Conservation (phyloP, 2,329 filamentous ascomycete genomes). For the Talaromyces sp. region DNA sequence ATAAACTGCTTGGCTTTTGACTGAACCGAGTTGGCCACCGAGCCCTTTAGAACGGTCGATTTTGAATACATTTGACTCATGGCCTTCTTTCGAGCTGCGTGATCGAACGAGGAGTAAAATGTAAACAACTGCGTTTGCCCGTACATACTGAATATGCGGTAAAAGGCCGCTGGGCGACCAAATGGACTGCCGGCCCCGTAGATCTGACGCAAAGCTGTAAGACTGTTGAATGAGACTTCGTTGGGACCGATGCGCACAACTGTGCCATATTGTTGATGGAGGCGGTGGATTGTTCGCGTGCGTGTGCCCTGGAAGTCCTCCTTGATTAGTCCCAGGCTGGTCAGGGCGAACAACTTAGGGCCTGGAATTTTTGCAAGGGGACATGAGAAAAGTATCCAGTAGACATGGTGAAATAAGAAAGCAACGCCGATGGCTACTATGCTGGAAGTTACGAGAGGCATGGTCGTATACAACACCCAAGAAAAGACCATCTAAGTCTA, state of each 20-base stretch:
- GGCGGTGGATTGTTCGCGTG: constrained; percentile 1
- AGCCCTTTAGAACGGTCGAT: neutral
- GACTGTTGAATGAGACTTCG: constrained; percentile 4
- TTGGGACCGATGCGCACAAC: neutral
- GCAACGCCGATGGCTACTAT: neutral
- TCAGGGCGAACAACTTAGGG: neutral
- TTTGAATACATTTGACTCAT: constrained; percentile 1
- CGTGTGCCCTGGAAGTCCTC: constrained; percentile 1
- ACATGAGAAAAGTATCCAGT: neutral
- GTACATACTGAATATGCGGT: constrained; percentile 1
- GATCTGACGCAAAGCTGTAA: neutral
- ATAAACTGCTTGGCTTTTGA: neutral
- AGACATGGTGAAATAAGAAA: neutral
- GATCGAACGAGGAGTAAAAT: constrained; percentile 1
- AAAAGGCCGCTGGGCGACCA: neutral
- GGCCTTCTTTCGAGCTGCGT: neutral
- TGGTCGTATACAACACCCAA: neutral
- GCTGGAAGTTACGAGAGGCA: neutral
- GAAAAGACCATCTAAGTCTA: neutral
- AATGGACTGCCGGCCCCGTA: constrained; percentile 1
- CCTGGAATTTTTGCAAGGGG: neutral
- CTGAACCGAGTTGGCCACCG: neutral
- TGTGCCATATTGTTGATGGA: constrained; percentile 1
- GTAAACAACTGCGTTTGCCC: neutral
- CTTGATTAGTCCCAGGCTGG: neutral